Percentiles rank a stretch among this genome's conserved stretches.
phyloP scores from a whole-genome alignment of 305 asterid genomes.

The Solanum hybrid region DNA sequence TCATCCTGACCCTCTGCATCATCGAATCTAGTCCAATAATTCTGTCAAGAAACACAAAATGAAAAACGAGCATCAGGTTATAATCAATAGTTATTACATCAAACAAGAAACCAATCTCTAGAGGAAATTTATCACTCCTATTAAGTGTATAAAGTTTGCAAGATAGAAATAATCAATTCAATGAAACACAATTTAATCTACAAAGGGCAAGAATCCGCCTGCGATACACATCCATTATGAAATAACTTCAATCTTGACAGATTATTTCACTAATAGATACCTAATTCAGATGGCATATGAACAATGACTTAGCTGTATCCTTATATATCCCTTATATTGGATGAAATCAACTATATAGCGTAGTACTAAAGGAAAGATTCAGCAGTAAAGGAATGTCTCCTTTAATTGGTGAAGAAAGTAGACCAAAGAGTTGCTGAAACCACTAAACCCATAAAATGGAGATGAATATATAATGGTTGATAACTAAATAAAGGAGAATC shows the following conservation, averaged over 20 bases:
- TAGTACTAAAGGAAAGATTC: not conserved
- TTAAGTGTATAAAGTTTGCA: not conserved
- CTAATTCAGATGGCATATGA: conserved; percentile 2
- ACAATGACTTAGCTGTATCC: not conserved
- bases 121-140: not conserved
- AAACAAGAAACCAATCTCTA: not conserved
- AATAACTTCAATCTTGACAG: not conserved
- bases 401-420: not conserved
- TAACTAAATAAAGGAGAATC: not conserved
- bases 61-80: not conserved
- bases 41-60: conserved; percentile 28
- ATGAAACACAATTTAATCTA: not conserved
- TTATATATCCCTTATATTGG: not conserved
- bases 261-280: not conserved
- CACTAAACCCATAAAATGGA: not conserved
- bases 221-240: not conserved
- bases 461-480: not conserved
- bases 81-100: conserved; percentile 4
- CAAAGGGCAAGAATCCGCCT: not conserved
- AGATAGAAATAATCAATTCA: not conserved
- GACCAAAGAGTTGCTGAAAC: not conserved
- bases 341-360: not conserved
- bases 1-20: conserved; percentile 45
- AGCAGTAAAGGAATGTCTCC: not conserved
- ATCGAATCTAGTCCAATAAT: conserved; percentile 42